Evolutionary conservation across 371 early-diverging fungal genomes (phyloP), one percentile per base, ranked within the genome.

Genomic region (Mortierella sp.): DNA sequence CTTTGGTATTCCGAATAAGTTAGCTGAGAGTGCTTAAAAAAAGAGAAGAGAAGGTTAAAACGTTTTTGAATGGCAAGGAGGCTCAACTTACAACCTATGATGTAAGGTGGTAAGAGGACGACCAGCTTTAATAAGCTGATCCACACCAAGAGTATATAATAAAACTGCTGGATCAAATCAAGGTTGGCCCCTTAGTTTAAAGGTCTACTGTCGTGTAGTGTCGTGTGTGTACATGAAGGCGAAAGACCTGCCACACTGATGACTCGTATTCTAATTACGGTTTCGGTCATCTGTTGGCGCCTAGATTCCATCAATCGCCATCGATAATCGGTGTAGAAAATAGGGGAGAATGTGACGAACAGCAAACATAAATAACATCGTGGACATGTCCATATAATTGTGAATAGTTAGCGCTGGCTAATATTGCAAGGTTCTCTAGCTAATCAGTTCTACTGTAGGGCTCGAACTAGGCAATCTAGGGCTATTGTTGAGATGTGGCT

Each of bases 21-120:
- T 19, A 16, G 47, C 47, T 47, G 47, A 47, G 47, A 47, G 47
- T 19, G 47, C 47, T 47, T 11, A 47, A 47, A 55, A 55, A 55
- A 13, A 55, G 32, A 28, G 28, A 28, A 55, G 22, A n/a, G n/a
- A n/a, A n/a, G n/a, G n/a, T n/a, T 28, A 22, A 28, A 22, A 4
- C 32, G 28, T 22, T 55, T 55, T 55, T 50, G 50, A 50, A 50
- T 50, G 50, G 50, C 43, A 50, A 50, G 50, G n/a, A 16, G 50
- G 50, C 16, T n/a, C n/a, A n/a, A n/a, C n/a, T n/a, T 24, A 28
- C 55, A 55, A 50, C 5, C 16, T 16, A 50, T 50, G 50, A 50
- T 50, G n/a, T 28, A 50, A 50, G n/a, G n/a, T 43, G 50, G 50
- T n/a, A 50, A n/a, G 50, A 50, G 16, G n/a, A n/a, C 7, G 50